phyloP scores from a whole-genome alignment of 2,329 filamentous ascomycete genomes.

The Exophiala lecanii-corni region DNA sequence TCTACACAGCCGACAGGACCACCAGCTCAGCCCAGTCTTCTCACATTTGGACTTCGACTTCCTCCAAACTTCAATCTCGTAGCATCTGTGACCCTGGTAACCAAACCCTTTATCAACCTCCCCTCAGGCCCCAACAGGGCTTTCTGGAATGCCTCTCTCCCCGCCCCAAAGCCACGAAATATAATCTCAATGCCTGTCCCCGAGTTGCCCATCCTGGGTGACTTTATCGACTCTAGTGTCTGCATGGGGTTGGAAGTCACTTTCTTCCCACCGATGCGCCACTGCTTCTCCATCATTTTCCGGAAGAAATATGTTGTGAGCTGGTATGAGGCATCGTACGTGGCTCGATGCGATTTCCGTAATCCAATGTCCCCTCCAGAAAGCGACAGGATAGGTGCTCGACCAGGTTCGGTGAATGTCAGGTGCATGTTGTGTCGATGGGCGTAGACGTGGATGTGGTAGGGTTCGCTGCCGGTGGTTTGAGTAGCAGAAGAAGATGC shows the following conservation, averaged over 20 bases:
- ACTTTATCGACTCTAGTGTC: slow-evolving; percentile 75
- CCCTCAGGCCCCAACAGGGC: slow-evolving; percentile 84
- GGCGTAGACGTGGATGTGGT: slow-evolving; percentile 81
- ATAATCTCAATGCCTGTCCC: slow-evolving; percentile 69
- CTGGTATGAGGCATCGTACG: slow-evolving; percentile 91
- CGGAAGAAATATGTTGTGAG: slow-evolving; percentile 77
- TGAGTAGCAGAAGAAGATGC: neutral
- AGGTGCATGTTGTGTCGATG: slow-evolving; percentile 95
- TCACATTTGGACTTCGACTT: slow-evolving; percentile 75
- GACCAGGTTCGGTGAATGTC: slow-evolving; percentile 78
- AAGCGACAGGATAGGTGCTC: slow-evolving; percentile 72
- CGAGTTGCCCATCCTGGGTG: slow-evolving; percentile 66
- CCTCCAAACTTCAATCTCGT: slow-evolving; percentile 96
- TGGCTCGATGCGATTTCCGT: slow-evolving; percentile 70
- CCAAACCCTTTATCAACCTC: slow-evolving; percentile 65
- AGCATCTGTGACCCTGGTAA: slow-evolving; percentile 74
- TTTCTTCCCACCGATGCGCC: slow-evolving; percentile 68
- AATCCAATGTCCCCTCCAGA: slow-evolving; percentile 90
- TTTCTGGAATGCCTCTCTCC: slow-evolving; percentile 85
- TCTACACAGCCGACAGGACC: neutral
- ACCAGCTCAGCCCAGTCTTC: slow-evolving; percentile 63
- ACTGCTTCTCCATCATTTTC: slow-evolving; percentile 75
- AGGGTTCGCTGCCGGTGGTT: slow-evolving; percentile 47
- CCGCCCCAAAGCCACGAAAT: slow-evolving; percentile 77
- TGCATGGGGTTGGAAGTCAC: slow-evolving; percentile 57